Evolutionary conservation across 2,329 filamentous ascomycete species (phyloP).

Genomic region (Cercospora zeina): DNA sequence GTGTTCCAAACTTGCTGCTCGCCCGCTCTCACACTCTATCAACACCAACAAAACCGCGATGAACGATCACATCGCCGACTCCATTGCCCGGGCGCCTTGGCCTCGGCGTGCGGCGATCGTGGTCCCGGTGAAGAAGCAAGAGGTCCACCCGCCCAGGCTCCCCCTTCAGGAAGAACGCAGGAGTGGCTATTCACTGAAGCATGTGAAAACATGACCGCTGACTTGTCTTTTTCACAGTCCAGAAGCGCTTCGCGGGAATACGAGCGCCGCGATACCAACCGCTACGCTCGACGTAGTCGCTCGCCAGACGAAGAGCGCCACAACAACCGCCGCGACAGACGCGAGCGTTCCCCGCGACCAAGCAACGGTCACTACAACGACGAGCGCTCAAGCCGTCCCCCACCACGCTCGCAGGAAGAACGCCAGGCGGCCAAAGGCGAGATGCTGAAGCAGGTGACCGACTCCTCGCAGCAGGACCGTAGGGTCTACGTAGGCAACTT

Average conservation of each 20-base stretch:
- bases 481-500: slow-evolving; percentile 99
- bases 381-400: slow-evolving; percentile 40
- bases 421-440: slow-evolving; percentile 80
- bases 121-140: too few species aligned
- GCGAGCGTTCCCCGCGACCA: slow-evolving; percentile 72
- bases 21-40: not conserved
- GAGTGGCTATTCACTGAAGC: not conserved
- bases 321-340: slow-evolving; percentile 49
- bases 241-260: slow-evolving; percentile 7
- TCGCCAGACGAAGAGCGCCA: slow-evolving; percentile 29
- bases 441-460: slow-evolving; percentile 93
- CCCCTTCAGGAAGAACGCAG: slow-evolving; percentile 5
- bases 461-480: slow-evolving; percentile 96
- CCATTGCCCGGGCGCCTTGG: too few species aligned
- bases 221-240: slow-evolving; percentile 11
- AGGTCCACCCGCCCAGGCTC: not conserved
- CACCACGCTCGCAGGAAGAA: slow-evolving; percentile 74
- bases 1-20: not conserved
- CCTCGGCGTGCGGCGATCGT: too few species aligned
- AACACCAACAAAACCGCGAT: not conserved
- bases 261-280: slow-evolving; percentile 58
- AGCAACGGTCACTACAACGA: slow-evolving; percentile 67
- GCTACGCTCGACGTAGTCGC: slow-evolving; percentile 28
- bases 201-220: not conserved
- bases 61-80: too few species aligned